A percentile compares a stretch with the other conserved stretches of the same genome.
Conservation (phyloP, 768 basidiomycete species). For the Psilocybe azurescens region DNA sequence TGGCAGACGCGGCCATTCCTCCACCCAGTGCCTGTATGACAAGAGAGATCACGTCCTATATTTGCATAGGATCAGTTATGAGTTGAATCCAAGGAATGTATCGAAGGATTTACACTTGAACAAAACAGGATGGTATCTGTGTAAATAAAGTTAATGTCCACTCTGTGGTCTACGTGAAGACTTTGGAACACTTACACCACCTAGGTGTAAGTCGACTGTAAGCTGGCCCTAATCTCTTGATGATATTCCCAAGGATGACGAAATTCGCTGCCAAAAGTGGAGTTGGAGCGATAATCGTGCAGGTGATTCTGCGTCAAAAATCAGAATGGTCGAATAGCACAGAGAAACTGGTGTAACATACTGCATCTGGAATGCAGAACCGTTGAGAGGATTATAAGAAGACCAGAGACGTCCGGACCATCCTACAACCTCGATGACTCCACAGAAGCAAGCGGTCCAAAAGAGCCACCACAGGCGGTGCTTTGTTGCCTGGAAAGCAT, state of each 20-base stretch:
- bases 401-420: constrained; percentile 65
- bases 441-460: constrained; percentile 52
- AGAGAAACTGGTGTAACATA: constrained; percentile 28
- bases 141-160: background rate
- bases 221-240: constrained; percentile 43
- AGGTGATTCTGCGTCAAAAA: constrained; percentile 35
- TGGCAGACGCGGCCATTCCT: constrained; percentile 44
- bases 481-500: constrained; percentile 40
- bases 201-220: constrained; percentile 56
- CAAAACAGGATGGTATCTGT: constrained; percentile 39
- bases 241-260: constrained; percentile 54
- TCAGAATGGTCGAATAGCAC: background rate
- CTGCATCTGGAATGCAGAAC: constrained; percentile 45
- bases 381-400: constrained; percentile 29
- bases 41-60: constrained; percentile 53
- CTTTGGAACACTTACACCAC: constrained; percentile 30
- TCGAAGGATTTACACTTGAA: constrained; percentile 30
- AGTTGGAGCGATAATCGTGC: constrained; percentile 59
- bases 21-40: constrained; percentile 63
- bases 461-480: constrained; percentile 59
- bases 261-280: constrained; percentile 64
- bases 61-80: background rate
- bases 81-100: background rate
- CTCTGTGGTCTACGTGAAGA: background rate
- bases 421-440: constrained; percentile 55